These are phyloP conservation scores for Candida maesae DNA, from an alignment of 805 yeast genomes.

Conservation along the genomic window DNA sequence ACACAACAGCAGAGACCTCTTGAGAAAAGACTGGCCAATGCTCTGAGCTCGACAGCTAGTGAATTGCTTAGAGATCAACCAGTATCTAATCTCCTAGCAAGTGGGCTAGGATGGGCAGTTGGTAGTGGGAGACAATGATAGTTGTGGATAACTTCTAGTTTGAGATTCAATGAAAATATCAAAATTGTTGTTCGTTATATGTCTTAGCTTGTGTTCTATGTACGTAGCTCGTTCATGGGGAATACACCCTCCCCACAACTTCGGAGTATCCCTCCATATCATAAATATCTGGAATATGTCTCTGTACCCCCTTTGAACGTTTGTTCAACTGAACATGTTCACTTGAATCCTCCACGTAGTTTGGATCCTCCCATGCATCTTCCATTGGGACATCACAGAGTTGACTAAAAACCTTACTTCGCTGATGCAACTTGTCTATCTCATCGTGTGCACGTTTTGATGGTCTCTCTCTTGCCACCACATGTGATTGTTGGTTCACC, in stretches of 20 bases:
- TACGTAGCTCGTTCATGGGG: background rate
- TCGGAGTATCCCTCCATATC: background rate
- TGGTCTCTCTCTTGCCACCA: background rate
- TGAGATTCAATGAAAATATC: too few species aligned
- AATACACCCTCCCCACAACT: background rate
- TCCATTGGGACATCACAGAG: background rate
- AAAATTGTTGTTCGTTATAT: background rate
- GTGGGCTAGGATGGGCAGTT: constrained; percentile 51
- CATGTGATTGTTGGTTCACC: background rate
- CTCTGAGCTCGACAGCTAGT: constrained; percentile 21
- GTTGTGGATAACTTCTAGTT: too few species aligned
- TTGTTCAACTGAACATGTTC: background rate
- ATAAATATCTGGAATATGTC: background rate
- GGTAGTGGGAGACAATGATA: constrained; percentile 26
- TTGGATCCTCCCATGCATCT: background rate
- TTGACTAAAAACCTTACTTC: background rate
- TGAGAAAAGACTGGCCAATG: constrained; percentile 23
- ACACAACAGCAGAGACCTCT: constrained; percentile 8
- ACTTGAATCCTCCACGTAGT: background rate
- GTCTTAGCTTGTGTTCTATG: too few species aligned
- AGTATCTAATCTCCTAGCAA: constrained; percentile 40
- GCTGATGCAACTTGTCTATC: background rate
- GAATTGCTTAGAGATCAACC: constrained; percentile 17
- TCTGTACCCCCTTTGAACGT: background rate
- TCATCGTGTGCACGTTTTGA: background rate